Base-by-base conservation (phyloP, 148 eudicot species). In the Hydrangea macrophylla region DNA sequence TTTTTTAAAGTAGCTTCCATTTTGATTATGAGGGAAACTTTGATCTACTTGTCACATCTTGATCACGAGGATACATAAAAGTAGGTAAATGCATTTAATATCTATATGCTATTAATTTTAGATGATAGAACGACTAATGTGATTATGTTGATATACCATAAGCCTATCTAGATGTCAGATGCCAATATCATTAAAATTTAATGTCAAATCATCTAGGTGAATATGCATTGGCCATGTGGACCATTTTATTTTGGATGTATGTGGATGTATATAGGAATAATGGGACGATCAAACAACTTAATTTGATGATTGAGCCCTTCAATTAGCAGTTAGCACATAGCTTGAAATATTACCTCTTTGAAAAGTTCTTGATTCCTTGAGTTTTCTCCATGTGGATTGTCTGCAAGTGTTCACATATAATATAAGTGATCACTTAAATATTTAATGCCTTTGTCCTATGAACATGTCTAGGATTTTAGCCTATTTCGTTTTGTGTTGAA, bases 1-100 rank as follows among this genome's bases (percentile, higher is more conserved):
- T n/a, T n/a, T n/a, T n/a, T n/a, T n/a, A n/a, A n/a, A n/a, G n/a
- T n/a, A n/a, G n/a, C n/a, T n/a, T n/a, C n/a, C n/a, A n/a, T 82
- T 80, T 92, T 91, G 99, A 91, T 89, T 44, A 95, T 95, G 99
- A 80, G 97, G 80, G 99, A 95, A 79, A 92, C 97, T 18, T 85
- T 95, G 42, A 87, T 95, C 62, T 95, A 95, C 73, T 78, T 95
- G 78, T 83, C 97, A 55, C 96, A 95, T 71, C 97, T 95, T 79
- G 99, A 91, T 58, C 97, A 91, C 61, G 97, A 95, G 18, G 99
- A 95, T 78, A 95, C 99, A 30, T 97, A 95, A 79, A 89, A 89
- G 73, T 97, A 95, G 99, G 99, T 95, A 74, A n/a, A n/a, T 71
- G 28, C 35, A n/a, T 54, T 51, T 37, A 39, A 5, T 18, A 8